These are phyloP conservation scores for Hanseniaspora lachancei DNA, from an alignment of 805 yeast genomes.

Conservation along the genomic window DNA sequence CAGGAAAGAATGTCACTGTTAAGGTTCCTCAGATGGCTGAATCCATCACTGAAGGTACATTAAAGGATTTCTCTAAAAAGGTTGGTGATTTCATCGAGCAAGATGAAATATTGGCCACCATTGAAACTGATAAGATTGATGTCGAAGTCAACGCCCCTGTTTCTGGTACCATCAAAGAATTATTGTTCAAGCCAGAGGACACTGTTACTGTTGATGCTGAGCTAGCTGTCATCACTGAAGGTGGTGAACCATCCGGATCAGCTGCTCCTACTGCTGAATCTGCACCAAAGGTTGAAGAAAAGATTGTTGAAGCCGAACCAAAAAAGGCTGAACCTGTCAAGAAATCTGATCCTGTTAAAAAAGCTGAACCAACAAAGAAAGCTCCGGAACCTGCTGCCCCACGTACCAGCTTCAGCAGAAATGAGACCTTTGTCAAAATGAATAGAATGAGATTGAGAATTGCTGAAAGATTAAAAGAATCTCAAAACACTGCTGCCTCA, in stretches of 20 bases:
- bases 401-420: constrained; percentile 48
- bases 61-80: constrained; percentile 51
- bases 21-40: constrained; percentile 98
- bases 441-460: constrained; percentile 98
- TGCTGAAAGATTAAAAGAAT: constrained; percentile 97
- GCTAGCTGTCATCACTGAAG: constrained; percentile 69
- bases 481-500: constrained; percentile 97
- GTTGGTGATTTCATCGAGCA: constrained; percentile 79
- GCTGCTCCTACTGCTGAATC: constrained; percentile 36
- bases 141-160: constrained; percentile 93
- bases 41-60: constrained; percentile 92
- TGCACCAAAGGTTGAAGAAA: constrained; percentile 22
- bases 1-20: constrained; percentile 34
- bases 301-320: constrained; percentile 21
- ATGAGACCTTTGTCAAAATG: constrained; percentile 90
- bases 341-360: constrained; percentile 20
- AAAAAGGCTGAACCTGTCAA: constrained; percentile 26
- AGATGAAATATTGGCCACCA: constrained; percentile 89
- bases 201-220: constrained; percentile 95
- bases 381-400: constrained; percentile 23
- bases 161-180: constrained; percentile 75
- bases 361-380: constrained; percentile 16
- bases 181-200: constrained; percentile 72
- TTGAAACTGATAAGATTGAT: constrained; percentile 95
- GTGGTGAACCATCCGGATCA: constrained; percentile 48